phyloP scores from a whole-genome alignment of 169 alveolate genomes.

The Plasmodium sp. region DNA sequence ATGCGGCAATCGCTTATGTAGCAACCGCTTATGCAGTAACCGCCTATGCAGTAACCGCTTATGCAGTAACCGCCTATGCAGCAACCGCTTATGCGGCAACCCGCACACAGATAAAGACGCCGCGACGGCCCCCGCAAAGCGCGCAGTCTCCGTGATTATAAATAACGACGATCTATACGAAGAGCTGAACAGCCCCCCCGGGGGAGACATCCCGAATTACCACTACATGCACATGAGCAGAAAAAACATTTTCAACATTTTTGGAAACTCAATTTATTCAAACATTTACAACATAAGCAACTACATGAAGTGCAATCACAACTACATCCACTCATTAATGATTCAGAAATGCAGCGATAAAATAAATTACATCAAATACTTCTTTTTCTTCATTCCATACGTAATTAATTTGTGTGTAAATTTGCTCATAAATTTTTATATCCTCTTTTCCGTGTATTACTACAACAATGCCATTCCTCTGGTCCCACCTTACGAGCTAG shows the following conservation, averaged over 20 bases:
- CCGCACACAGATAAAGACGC: not conserved
- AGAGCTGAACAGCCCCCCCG: constrained; percentile 8
- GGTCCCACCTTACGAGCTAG: constrained; percentile 62
- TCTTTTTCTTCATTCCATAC: constrained; percentile 51
- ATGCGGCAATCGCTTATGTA: too few species aligned
- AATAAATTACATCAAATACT: constrained; percentile 48
- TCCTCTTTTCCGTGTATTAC: constrained; percentile 58
- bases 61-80: not conserved
- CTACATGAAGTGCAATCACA: constrained; percentile 19
- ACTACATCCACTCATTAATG: constrained; percentile 68
- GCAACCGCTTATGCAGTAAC: too few species aligned
- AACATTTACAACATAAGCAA: constrained; percentile 40
- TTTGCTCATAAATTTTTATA: constrained; percentile 23
- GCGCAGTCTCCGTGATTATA: not conserved
- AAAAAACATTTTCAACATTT: constrained; percentile 46
- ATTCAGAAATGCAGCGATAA: constrained; percentile 28
- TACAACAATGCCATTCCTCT: constrained; percentile 62
- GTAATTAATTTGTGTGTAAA: constrained; percentile 59
- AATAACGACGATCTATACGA: constrained; percentile 22
- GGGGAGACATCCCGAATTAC: not conserved
- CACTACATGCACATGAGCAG: not conserved
- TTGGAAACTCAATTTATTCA: constrained; percentile 62
- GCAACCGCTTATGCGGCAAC: not conserved
- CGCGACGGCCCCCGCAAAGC: not conserved
- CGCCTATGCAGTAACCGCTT: too few species aligned